These are phyloP conservation scores for Circinella minor DNA, from an alignment of 371 early-diverging fungal genomes.

Conservation along the genomic window DNA sequence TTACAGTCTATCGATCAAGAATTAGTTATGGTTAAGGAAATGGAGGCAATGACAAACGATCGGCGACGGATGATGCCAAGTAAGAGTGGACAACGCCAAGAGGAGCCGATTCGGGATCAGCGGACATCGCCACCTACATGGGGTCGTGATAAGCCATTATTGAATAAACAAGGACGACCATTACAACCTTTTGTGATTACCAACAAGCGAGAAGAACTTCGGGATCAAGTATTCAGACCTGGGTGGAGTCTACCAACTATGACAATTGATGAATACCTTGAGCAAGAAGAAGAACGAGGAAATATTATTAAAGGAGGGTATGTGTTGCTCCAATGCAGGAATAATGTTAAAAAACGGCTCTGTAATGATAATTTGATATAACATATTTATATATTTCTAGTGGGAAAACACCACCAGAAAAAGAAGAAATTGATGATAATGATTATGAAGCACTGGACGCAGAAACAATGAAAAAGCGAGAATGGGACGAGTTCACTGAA, in stretches of 20 bases:
- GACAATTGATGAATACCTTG: conserved; percentile 94
- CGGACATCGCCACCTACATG: conserved; percentile 35
- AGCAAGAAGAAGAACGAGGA: conserved; percentile 86
- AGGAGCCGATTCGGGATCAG: conserved; percentile 12
- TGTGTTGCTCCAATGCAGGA: too few species aligned
- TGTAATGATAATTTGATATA: not conserved
- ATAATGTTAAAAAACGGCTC: too few species aligned
- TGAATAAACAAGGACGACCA: conserved; percentile 71
- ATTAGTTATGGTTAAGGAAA: conserved; percentile 69
- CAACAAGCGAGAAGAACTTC: conserved; percentile 73
- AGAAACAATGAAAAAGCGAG: conserved; percentile 81
- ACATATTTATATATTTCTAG: conserved; percentile 20
- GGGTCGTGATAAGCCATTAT: conserved; percentile 54
- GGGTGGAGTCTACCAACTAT: conserved; percentile 93
- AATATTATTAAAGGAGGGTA: conserved; percentile 89
- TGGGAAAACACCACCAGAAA: conserved; percentile 62
- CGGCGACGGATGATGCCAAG: conserved; percentile 29
- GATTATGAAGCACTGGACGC: conserved; percentile 84
- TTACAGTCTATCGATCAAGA: conserved; percentile 76
- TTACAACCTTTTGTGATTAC: conserved; percentile 91
- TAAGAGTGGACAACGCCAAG: conserved; percentile 20
- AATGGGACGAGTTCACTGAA: conserved; percentile 95
- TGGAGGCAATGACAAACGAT: conserved; percentile 47
- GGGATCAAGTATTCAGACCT: conserved; percentile 85
- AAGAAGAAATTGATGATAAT: conserved; percentile 74